Evolutionary conservation across 495 filamentous ascomycete genomes (phyloP), one percentile per base, ranked within the genome.

Genomic region (Viridothelium virens): DNA sequence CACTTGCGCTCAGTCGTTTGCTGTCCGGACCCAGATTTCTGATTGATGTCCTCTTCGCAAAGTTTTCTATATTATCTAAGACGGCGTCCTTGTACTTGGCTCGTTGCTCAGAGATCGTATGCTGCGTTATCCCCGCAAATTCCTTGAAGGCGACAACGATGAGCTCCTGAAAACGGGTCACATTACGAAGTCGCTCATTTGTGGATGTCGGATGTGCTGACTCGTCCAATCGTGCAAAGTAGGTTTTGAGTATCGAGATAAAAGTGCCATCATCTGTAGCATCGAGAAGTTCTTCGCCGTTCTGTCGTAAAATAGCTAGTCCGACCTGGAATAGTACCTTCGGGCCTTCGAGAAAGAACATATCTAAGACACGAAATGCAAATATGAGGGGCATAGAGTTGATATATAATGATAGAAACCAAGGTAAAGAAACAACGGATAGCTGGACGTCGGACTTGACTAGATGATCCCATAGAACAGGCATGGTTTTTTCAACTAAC

Each of bases 141-240:
- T 98, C 94, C 67, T 95, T 96, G 80, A 97, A 97, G 12, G 94
- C 94, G 2, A 97, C 92, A 2, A 98, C 94, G 91, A 98, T 96
- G 64, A 98, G 82, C 72, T 97, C 94, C 74, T 98, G 94, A 76
- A 98, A 98, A 53, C 90, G 84, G 0, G 95, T 98, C 46, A 98
- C 92, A 9, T 91, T 90, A 67, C 93, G 83, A 33, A 96, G 78
- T 73, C 97, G 97, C 1, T 91, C 86, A 69, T 97, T 97, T 71
- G 96, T 91, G 0, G 91, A 96, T 69, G 87, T 91, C 0, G 94
- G 95, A 73, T 98, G 95, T 4, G 94, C 94, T 6, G 92, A 96
- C 77, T 97, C 92, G 71, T 97, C 93, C 16, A 98, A 81, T 31
- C 89, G 86, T 5, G 89, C 87, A 75, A 98, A 98, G 78, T 98